Conservation (phyloP, 2,329 filamentous ascomycete species). For the Fusarium sp. region DNA sequence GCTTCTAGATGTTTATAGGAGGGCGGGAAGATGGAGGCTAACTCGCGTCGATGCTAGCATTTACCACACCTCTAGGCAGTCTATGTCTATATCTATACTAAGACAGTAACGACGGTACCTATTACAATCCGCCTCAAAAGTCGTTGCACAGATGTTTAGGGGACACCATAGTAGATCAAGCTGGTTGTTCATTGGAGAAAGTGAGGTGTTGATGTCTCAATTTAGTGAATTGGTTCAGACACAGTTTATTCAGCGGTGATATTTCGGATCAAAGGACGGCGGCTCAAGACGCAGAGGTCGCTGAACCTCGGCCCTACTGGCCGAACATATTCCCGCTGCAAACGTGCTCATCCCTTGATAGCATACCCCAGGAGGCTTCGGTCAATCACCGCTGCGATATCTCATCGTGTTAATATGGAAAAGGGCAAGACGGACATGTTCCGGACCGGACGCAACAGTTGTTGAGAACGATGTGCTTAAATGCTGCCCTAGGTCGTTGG, state of each 20-base stretch:
- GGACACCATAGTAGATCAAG: background rate
- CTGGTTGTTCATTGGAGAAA: background rate
- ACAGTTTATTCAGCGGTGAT: conserved; percentile 14
- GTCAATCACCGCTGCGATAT: conserved; percentile 14
- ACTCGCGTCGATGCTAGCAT: conserved; percentile 37
- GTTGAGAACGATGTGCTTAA: background rate
- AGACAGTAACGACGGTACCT: background rate
- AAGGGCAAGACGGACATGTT: conserved; percentile 30
- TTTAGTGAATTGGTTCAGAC: background rate
- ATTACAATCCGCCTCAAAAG: background rate
- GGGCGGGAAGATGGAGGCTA: conserved; percentile 42
- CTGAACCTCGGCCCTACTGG: conserved; percentile 45
- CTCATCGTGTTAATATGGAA: background rate
- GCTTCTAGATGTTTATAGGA: conserved; percentile 20
- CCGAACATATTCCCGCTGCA: conserved; percentile 23
- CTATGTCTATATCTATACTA: background rate
- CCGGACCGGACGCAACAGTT: conserved; percentile 13
- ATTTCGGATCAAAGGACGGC: conserved; percentile 47
- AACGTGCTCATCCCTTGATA: background rate
- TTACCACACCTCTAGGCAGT: conserved; percentile 25
- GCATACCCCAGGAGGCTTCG: conserved; percentile 9
- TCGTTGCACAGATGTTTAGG: conserved; percentile 1
- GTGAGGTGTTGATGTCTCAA: background rate
- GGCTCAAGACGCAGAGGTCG: background rate
- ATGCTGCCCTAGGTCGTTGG: conserved; percentile 9